phyloP scores from a whole-genome alignment of 2,329 filamentous ascomycete genomes.

The Plectosphaerella plurivora region DNA sequence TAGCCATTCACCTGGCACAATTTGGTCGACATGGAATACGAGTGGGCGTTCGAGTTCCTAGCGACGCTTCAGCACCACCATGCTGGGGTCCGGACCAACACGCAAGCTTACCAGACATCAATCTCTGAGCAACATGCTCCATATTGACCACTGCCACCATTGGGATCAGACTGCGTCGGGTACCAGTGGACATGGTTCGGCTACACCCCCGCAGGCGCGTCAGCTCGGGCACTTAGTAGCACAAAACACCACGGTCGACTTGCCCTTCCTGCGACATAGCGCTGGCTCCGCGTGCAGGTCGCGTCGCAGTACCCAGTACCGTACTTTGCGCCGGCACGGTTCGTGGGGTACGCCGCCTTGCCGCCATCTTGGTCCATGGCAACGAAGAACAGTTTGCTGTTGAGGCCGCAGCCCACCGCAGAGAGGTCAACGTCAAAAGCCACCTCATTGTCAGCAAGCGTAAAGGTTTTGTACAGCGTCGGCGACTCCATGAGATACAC shows the following conservation, averaged over 20 bases:
- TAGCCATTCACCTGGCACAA: constrained; percentile 1
- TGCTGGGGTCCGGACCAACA: neutral
- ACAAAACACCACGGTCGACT: neutral
- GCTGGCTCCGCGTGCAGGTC: constrained; percentile 37
- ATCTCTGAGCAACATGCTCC: constrained; percentile 56
- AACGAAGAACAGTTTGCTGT: constrained; percentile 59
- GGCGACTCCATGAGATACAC: constrained; percentile 55
- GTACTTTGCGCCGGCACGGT: constrained; percentile 43
- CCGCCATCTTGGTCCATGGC: constrained; percentile 51
- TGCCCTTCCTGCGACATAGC: constrained; percentile 40
- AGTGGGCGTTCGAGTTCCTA: constrained; percentile 47
- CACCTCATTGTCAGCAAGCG: constrained; percentile 58
- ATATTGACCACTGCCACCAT: constrained; percentile 40
- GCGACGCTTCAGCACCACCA: neutral
- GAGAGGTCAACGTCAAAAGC: constrained; percentile 64
- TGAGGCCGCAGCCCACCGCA: constrained; percentile 58
- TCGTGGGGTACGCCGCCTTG: constrained; percentile 34
- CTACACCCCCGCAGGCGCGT: constrained; percentile 5
- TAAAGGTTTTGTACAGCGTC: constrained; percentile 55
- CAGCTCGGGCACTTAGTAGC: neutral
- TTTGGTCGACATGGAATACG: constrained; percentile 23
- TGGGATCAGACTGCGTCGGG: constrained; percentile 42
- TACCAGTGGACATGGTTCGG: constrained; percentile 37
- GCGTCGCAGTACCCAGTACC: constrained; percentile 51
- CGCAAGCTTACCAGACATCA: constrained; percentile 47